Conservation (phyloP, 2,329 filamentous ascomycete species). For the Ascocoryne sarcoides region DNA sequence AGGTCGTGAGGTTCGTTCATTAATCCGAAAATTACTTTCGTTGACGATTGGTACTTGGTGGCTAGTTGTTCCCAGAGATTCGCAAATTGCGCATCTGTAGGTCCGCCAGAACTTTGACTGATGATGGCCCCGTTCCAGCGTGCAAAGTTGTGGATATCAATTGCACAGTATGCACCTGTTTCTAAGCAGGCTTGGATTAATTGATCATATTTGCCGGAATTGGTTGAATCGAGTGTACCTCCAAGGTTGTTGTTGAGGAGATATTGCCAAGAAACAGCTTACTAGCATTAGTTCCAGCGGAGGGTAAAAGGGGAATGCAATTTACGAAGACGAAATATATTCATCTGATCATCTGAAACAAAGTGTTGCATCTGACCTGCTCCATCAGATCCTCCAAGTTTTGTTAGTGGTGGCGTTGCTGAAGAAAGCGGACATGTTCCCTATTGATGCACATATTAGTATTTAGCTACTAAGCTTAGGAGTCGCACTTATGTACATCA, state of each 20-base stretch:
- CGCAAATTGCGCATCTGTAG: conserved; percentile 48
- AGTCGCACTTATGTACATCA: conserved; percentile 21
- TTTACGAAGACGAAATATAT: conserved; percentile 45
- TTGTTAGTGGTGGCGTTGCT: conserved; percentile 8
- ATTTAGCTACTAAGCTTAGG: not conserved
- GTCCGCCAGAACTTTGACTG: conserved; percentile 48
- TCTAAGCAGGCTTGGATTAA: conserved; percentile 47
- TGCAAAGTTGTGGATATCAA: conserved; percentile 50
- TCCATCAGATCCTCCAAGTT: conserved; percentile 16
- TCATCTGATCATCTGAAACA: conserved; percentile 42
- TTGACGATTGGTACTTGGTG: conserved; percentile 41
- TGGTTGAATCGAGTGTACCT: conserved; percentile 38
- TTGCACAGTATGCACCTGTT: conserved; percentile 48
- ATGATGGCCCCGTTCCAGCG: conserved; percentile 54
- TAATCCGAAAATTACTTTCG: conserved; percentile 52
- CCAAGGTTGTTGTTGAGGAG: conserved; percentile 42
- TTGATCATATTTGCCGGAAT: conserved; percentile 43
- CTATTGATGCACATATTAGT: conserved; percentile 2
- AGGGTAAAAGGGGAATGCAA: conserved; percentile 35
- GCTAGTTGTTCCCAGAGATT: conserved; percentile 51
- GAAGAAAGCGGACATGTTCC: conserved; percentile 17
- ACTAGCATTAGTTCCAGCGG: conserved; percentile 2
- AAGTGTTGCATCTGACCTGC: conserved; percentile 39
- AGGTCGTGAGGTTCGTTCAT: conserved; percentile 50
- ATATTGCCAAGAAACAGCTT: conserved; percentile 48